These are phyloP conservation scores for Mucuna pruriens DNA, from an alignment of 306 rosid genomes.

Conservation along the genomic window DNA sequence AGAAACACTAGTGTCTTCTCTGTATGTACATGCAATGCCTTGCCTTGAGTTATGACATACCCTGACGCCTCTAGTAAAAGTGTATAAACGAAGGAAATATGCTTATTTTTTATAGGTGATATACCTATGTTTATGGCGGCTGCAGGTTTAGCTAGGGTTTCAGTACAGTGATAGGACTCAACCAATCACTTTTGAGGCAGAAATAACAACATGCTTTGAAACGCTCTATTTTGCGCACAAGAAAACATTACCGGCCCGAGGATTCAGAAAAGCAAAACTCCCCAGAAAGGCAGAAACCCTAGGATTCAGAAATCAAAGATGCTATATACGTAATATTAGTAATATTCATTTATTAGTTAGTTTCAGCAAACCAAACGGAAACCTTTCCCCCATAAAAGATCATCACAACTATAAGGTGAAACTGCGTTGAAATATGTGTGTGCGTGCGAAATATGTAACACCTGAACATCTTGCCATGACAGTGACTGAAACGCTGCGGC, in stretches of 20 bases:
- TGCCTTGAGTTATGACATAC: not conserved
- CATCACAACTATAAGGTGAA: not conserved
- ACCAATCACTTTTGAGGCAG: not conserved
- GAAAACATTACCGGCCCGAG: not conserved
- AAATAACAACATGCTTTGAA: not conserved
- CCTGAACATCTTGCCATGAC: constrained; percentile 72
- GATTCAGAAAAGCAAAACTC: not conserved
- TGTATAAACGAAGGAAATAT: not conserved
- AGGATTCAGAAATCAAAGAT: not conserved
- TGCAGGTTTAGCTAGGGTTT: not conserved
- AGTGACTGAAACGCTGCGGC: constrained; percentile 92
- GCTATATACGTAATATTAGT: not conserved
- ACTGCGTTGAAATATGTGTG: not conserved
- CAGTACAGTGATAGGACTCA: not conserved
- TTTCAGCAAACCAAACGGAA: not conserved
- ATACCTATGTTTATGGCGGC: not conserved
- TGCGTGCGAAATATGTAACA: not conserved
- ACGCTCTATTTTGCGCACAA: not conserved
- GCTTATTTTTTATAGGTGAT: not conserved
- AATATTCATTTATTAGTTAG: not conserved
- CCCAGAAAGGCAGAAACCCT: not conserved
- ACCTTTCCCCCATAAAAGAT: not conserved
- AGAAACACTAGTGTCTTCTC: no score
- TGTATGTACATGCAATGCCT: no score
- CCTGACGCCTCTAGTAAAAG: not conserved